These are phyloP conservation scores for Musa acuminata DNA, from an alignment of 176 grass and related monocot species.

Conservation along the genomic window DNA sequence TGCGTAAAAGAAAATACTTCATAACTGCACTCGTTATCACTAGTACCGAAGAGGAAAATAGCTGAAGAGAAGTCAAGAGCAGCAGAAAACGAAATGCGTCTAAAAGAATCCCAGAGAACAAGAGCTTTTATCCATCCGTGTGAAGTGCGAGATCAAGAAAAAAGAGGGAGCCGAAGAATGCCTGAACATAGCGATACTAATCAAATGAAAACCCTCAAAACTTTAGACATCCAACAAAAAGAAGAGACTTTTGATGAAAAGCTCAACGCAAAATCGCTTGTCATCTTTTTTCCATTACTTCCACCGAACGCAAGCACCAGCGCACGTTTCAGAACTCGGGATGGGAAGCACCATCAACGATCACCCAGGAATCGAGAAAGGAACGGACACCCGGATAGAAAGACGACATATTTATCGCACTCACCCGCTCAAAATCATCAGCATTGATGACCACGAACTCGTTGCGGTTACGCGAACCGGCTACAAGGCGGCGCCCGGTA, in stretches of 20 bases:
- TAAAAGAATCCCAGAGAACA: not conserved
- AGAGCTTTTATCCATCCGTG: not conserved
- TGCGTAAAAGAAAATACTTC: not conserved
- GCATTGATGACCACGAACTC: slow-evolving; percentile 43
- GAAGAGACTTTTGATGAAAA: not conserved
- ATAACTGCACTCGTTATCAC: not conserved
- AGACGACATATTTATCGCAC: not conserved
- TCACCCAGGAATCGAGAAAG: not conserved
- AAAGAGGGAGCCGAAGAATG: not conserved
- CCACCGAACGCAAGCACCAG: not conserved
- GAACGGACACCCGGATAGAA: not conserved
- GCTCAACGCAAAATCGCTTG: not conserved
- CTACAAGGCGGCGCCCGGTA: slow-evolving; percentile 28
- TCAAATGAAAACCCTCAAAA: not conserved
- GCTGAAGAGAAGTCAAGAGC: not conserved
- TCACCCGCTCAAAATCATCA: slow-evolving; percentile 33
- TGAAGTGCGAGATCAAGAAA: not conserved
- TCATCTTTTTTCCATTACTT: not conserved
- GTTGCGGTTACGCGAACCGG: slow-evolving; percentile 30
- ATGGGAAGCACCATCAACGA: not conserved
- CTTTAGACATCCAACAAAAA: not conserved
- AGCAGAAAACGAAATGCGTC: not conserved
- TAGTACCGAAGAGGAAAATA: not conserved
- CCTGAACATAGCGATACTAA: not conserved
- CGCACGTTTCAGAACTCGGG: not conserved